Base-by-base conservation (phyloP, 2,329 filamentous ascomycete genomes). In the Plenodomus biglobosus region DNA sequence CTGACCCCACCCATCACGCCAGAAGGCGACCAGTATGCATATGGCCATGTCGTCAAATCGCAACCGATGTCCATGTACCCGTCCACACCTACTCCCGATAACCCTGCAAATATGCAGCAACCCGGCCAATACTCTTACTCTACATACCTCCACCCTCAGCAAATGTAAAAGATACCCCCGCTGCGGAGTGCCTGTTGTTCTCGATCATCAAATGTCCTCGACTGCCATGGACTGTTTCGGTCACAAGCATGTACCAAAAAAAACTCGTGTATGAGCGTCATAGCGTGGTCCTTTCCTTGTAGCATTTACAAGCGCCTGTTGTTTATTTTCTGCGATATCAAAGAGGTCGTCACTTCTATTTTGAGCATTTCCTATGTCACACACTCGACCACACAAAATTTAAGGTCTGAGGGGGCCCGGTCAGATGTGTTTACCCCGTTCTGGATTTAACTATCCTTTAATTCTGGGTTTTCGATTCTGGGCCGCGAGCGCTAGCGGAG, bases 1-100 rank as follows among this genome's bases (percentile, higher is more conserved):
- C 81, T 92, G 58, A 94, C 90, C 15, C 90, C 90, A 20, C 90
- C 90, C 1, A 92, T 94, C 68, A 94, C 90, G 0, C 90, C 90
- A 3, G 89, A 92, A 54, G 74, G 75, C 53, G 75, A 77, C 35
- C 65, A 68, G 38, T 70, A 68, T 39, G 65, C 58, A 16, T 59
- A 68, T 37, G 52, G 46, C 15, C 60, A 65, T 32, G 58, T 65
- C 39, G 61, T 61, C 46, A 70, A 70, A 54, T 56, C 62, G 22
- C 61, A 66, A 41, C 56, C 58, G 16, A 52, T 57, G 6, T 43
- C 56, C 11, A 53, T 63, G 40, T 73, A 70, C 50, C 69, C 71
- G 6, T 60, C 68, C n/a, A 73, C 71, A 20, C 71, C 71, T 13
- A 72, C 66, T 10, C 62, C 69, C 15, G 65, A 68, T 20, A 64